phyloP scores from a whole-genome alignment of 148 eudicot genomes.

The Rhododendron henanense region DNA sequence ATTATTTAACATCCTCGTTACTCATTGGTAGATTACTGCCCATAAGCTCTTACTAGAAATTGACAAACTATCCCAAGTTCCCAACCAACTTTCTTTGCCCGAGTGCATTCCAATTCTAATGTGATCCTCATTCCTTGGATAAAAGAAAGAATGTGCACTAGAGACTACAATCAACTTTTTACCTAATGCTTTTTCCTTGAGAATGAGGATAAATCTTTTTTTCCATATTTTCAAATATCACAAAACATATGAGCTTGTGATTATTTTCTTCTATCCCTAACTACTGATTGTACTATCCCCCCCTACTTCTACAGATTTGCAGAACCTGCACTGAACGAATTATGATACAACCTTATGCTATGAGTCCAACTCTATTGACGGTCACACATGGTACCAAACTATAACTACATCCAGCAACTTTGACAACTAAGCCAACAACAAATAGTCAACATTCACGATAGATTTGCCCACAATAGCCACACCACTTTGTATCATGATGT shows the following conservation, averaged over 20 bases:
- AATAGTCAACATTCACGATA: neutral
- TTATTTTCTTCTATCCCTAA: neutral
- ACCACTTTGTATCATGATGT: neutral
- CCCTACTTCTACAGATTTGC: neutral
- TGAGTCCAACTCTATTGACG: neutral
- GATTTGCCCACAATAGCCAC: neutral
- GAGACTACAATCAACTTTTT: neutral
- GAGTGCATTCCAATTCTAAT: neutral
- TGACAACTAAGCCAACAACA: neutral
- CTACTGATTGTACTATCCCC: too few relatives aligned
- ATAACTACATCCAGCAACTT: neutral
- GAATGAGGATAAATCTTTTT: neutral
- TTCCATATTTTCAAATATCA: neutral
- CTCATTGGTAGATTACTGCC: neutral
- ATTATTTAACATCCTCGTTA: neutral
- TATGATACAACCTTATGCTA: neutral
- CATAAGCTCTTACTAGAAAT: neutral
- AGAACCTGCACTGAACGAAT: neutral
- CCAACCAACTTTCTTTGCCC: neutral
- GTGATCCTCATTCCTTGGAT: neutral
- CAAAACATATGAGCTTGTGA: neutral
- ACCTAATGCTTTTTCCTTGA: neutral
- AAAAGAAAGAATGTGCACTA: neutral
- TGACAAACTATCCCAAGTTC: neutral
- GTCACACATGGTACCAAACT: neutral